These are phyloP conservation scores for Colletotrichum incanum DNA, from an alignment of 2,329 filamentous ascomycete species.

Conservation along the genomic window DNA sequence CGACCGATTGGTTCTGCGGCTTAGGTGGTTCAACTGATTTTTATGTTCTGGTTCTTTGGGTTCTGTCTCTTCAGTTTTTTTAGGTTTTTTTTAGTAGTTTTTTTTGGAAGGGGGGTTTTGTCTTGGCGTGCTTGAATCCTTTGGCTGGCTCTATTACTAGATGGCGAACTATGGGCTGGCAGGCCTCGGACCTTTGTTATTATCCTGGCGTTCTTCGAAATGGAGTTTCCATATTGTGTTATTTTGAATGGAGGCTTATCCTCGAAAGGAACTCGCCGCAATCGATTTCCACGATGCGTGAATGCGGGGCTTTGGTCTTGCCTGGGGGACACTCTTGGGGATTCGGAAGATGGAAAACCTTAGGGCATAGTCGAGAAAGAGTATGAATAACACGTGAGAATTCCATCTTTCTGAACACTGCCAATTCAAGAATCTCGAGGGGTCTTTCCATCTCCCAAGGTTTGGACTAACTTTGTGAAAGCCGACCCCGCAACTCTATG, in stretches of 20 bases:
- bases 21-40: constrained; percentile 33
- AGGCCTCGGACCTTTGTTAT: constrained; percentile 11
- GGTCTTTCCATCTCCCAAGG: not conserved
- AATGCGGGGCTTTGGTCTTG: not conserved
- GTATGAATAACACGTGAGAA: constrained; percentile 16
- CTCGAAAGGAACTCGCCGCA: constrained; percentile 4
- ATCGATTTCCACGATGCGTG: constrained; percentile 6
- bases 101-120: too few species aligned
- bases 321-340: too few species aligned
- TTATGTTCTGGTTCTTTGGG: not conserved
- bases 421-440: not conserved
- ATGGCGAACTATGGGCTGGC: constrained; percentile 31
- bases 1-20: constrained; percentile 25
- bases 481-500: not conserved
- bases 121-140: constrained; percentile 3
- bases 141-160: constrained; percentile 33
- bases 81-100: too few species aligned
- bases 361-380: constrained; percentile 5
- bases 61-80: not conserved
- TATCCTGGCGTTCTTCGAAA: constrained; percentile 19
- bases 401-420: constrained; percentile 4
- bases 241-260: not conserved
- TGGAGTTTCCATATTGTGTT: not conserved
- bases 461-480: not conserved
- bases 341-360: not conserved